phyloP scores from a whole-genome alignment of 2,329 filamentous ascomycete genomes.

The Endoconidiophora polonica region DNA sequence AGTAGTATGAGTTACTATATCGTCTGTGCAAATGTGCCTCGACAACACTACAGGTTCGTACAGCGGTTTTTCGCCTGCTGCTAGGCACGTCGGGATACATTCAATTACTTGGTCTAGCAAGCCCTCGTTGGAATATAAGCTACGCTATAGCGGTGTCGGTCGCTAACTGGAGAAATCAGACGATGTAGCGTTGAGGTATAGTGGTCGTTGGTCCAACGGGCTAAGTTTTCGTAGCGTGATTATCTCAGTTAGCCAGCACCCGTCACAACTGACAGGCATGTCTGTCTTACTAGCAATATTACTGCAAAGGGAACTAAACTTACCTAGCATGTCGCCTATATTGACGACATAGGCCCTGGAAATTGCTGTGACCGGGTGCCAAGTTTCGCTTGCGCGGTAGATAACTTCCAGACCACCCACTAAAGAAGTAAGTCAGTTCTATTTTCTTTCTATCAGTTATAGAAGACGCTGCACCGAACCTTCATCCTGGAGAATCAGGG shows the following conservation, averaged over 20 bases:
- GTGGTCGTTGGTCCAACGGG: slow-evolving; percentile 18
- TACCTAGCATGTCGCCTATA: slow-evolving; percentile 17
- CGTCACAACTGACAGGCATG: too few relatives aligned
- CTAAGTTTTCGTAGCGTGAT: slow-evolving; percentile 8
- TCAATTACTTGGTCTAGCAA: slow-evolving; percentile 6
- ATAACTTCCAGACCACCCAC: slow-evolving; percentile 4
- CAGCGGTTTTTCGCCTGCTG: background rate
- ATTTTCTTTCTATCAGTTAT: background rate
- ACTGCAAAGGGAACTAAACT: background rate
- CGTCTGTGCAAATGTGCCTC: background rate
- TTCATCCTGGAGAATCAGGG: slow-evolving; percentile 17
- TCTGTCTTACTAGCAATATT: background rate
- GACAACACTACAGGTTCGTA: background rate
- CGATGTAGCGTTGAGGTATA: slow-evolving; percentile 19
- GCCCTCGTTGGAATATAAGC: slow-evolving; percentile 22
- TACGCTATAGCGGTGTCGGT: slow-evolving; percentile 18
- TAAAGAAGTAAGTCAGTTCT: background rate
- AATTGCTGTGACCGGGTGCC: slow-evolving; percentile 11
- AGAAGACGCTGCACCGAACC: slow-evolving; percentile 15
- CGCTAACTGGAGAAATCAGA: slow-evolving; percentile 18
- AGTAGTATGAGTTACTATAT: background rate
- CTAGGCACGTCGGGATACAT: slow-evolving; percentile 1
- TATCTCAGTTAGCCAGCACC: too few relatives aligned
- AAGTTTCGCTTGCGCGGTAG: background rate
- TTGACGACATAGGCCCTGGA: slow-evolving; percentile 17